Base-by-base conservation (phyloP, 2,329 filamentous ascomycete species). In the Aureobasidium namibiae region DNA sequence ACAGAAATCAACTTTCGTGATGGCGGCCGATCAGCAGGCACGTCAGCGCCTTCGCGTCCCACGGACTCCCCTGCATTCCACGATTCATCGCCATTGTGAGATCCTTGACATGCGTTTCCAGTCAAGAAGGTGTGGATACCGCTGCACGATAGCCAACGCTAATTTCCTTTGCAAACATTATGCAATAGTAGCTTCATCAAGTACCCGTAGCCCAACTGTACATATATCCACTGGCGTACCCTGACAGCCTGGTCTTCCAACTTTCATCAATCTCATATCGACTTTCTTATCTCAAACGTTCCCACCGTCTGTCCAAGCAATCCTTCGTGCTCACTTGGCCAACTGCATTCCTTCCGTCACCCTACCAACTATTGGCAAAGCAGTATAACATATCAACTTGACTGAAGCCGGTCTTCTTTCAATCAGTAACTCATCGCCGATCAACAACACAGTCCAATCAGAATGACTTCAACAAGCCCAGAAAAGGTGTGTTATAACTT, bases 361-460 rank as follows among this genome's bases (percentile, higher is more conserved):
- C 24, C 10, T 16, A 48, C 16, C 54, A 57, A 46, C 33, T 7
- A n/a, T 29, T 39, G 52, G 52, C 26, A 16, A 44, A 33, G 21
- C 39, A 36, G 18, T 26, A 41, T 31, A 7, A 26, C 9, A 56
- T 44, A 56, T 45, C 29, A 44, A 45, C 31, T 18, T 31, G 54
- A 57, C 42, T 48, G 52, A 39, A 57, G 54, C 54, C 34, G 54
- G 54, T 31, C 52, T 57, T 46, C 54, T 57, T 57, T 48, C 33
- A 48, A 38, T 10, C 54, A 57, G 10, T 21, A 56, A 45, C 18
- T 39, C n/a, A 44, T 29, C 54, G 21, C n/a, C 26, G 13, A 41
- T 36, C 13, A 24, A 54, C 24, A 38, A 39, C n/a, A n/a, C n/a
- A n/a, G n/a, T 21, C 41, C 39, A 13, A 48, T 31, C 41, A 48